Percentiles rank a stretch among this genome's conserved stretches.
phyloP scores from a whole-genome alignment of 169 alveolate species.

The Cryptosporidium parvum region DNA sequence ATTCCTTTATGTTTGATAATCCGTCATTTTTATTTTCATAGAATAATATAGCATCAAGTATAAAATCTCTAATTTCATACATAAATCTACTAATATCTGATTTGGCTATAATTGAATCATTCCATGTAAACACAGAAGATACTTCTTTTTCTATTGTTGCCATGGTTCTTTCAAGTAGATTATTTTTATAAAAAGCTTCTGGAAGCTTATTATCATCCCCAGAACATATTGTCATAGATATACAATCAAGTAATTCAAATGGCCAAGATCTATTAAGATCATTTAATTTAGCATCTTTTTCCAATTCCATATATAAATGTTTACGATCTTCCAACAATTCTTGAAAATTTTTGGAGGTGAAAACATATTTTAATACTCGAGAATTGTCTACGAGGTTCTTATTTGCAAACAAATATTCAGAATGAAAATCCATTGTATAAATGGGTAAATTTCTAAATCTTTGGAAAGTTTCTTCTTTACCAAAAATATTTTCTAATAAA shows the following conservation, averaged over 20 bases:
- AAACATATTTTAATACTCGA: neutral
- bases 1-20: neutral
- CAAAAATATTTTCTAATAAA: conserved; percentile 26
- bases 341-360: neutral
- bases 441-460: conserved; percentile 16
- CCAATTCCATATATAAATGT: conserved; percentile 25
- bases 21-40: neutral
- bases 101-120: conserved; percentile 8
- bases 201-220: conserved; percentile 34
- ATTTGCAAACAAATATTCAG: conserved; percentile 57
- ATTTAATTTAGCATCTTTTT: neutral
- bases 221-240: conserved; percentile 36
- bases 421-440: conserved; percentile 32
- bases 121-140: conserved; percentile 33
- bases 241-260: conserved; percentile 44
- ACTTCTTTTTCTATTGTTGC: conserved; percentile 51
- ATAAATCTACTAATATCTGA: conserved; percentile 33
- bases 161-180: conserved; percentile 43
- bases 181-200: conserved; percentile 7
- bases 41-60: conserved; percentile 4
- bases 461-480: conserved; percentile 20
- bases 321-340: conserved; percentile 6
- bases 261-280: conserved; percentile 17
- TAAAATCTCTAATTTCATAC: conserved; percentile 22
- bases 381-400: conserved; percentile 28